Base-by-base conservation (phyloP, 352 stramenopile species). In the Phytophthora rubi region DNA sequence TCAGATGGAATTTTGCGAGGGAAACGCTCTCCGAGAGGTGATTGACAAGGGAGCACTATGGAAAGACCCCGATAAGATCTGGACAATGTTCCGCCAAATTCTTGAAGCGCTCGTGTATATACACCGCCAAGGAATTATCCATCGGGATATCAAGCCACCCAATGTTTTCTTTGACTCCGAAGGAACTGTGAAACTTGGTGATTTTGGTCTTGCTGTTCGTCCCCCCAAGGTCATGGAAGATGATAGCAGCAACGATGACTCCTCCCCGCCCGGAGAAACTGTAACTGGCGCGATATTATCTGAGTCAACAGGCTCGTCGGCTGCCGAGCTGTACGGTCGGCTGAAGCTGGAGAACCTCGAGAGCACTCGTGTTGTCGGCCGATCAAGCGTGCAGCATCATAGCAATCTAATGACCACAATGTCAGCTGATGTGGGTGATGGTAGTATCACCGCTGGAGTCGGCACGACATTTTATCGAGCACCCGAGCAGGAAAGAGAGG, bases 1-100 rank as follows among this genome's bases (percentile, higher is more conserved):
- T 65, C 92, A 98, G 76, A 99, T 99, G 96, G 93, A 99, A 76
- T 99, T 95, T 70, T 99, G 97, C 54, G 84, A 96, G 51, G 82
- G 90, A 8, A 98, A 97, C 53, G 98, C 95, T 28, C 79, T 99
- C 37, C 81, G 95, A 59, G 92, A 98, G 48, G 84, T 99, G 37
- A 99, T 99, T 63, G 96, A 99, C 70, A 91, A 98, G 52, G 84
- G 83, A 15, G 71, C 73, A 0, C 71, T 98, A 28, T 93, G 77
- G 60, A 82, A 90, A 74, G 79, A 94, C n/a, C 77, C 83, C 2
- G 87, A 96, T 62, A 95, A 97, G 63, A 94, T 98, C 32, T 99
- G 95, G 95, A 97, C 91, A 35, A 86, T 98, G 48, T 92, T 98
- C 44, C 92, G 94, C 6, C 96, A 99, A 73, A 98, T 98, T 35